Evolutionary conservation across 805 yeast genomes (phyloP).

Genomic region (Suhomyces tanzawaensis): DNA sequence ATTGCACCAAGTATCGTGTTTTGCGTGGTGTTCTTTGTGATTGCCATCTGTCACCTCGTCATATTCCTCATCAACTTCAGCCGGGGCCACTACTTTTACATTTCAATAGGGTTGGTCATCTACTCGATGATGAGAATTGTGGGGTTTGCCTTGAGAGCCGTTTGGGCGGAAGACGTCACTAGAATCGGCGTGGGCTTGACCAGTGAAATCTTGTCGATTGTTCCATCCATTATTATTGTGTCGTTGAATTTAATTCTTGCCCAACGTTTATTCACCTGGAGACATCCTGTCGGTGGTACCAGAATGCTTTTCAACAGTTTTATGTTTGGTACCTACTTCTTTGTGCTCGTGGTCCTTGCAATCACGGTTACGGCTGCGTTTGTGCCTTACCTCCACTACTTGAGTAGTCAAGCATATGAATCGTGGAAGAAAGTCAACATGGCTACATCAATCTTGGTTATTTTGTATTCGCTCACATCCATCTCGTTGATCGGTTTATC

Average conservation of each 20-base stretch:
- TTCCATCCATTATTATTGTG: conserved; percentile 14
- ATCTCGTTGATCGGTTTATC: conserved; percentile 17
- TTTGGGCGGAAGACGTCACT: conserved; percentile 9
- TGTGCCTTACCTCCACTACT: conserved; percentile 12
- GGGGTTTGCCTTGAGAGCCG: conserved; percentile 12
- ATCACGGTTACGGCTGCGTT: conserved; percentile 12
- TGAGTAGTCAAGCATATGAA: conserved; percentile 4
- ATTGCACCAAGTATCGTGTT: conserved; percentile 14
- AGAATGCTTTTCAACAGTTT: conserved; percentile 15
- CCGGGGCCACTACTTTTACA: conserved; percentile 16
- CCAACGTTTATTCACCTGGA: conserved; percentile 19
- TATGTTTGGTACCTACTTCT: conserved; percentile 11
- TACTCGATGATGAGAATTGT: conserved; percentile 10
- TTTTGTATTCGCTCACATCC: conserved; percentile 15
- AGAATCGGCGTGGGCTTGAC: conserved; percentile 11
- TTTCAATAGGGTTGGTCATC: conserved; percentile 11
- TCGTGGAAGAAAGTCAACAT: conserved; percentile 11
- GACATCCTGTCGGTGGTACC: conserved; percentile 22
- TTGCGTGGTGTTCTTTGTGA: conserved; percentile 8
- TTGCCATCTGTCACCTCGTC: conserved; percentile 8
- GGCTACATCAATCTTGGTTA: conserved; percentile 11
- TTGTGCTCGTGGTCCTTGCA: conserved; percentile 10
- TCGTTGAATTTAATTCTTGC: conserved; percentile 17
- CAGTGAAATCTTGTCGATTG: conserved; percentile 11
- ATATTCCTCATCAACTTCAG: conserved; percentile 11